phyloP scores from a whole-genome alignment of 2,329 filamentous ascomycete genomes.

The Botryotinia narcissicola region DNA sequence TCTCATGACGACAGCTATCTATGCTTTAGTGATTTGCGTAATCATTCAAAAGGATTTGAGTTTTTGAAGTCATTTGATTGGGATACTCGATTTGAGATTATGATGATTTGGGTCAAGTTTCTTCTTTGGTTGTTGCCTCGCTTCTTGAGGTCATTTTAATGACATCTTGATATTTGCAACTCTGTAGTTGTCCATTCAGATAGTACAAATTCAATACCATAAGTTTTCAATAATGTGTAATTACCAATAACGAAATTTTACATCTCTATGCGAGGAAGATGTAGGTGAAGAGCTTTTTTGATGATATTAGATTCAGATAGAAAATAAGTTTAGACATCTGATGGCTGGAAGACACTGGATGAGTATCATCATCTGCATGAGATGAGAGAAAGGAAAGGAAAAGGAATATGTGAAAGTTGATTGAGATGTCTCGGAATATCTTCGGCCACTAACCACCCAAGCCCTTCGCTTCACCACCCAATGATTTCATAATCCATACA shows the following conservation, averaged over 20 bases:
- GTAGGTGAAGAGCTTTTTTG: neutral
- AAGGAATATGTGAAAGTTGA: neutral
- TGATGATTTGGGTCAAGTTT: constrained; percentile 16
- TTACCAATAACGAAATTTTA: neutral
- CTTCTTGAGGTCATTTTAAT: constrained; percentile 10
- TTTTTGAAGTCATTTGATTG: neutral
- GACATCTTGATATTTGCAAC: constrained; percentile 13
- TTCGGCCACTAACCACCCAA: neutral
- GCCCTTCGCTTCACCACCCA: constrained; percentile 5
- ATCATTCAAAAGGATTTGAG: neutral
- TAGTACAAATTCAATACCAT: constrained; percentile 10
- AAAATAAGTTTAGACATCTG: neutral
- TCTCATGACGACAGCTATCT: constrained; percentile 5
- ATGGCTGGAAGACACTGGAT: neutral
- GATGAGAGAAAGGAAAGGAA: neutral
- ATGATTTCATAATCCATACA: neutral
- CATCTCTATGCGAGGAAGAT: neutral
- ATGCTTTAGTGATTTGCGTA: neutral
- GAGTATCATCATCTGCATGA: neutral
- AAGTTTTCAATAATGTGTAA: neutral
- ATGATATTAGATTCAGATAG: neutral
- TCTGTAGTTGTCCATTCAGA: constrained; percentile 15
- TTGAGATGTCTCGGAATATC: neutral
- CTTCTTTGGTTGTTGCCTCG: constrained; percentile 6
- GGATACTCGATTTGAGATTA: constrained; percentile 10